Conservation (phyloP, 2,329 filamentous ascomycete species). For the Knoxdaviesia capensis region DNA sequence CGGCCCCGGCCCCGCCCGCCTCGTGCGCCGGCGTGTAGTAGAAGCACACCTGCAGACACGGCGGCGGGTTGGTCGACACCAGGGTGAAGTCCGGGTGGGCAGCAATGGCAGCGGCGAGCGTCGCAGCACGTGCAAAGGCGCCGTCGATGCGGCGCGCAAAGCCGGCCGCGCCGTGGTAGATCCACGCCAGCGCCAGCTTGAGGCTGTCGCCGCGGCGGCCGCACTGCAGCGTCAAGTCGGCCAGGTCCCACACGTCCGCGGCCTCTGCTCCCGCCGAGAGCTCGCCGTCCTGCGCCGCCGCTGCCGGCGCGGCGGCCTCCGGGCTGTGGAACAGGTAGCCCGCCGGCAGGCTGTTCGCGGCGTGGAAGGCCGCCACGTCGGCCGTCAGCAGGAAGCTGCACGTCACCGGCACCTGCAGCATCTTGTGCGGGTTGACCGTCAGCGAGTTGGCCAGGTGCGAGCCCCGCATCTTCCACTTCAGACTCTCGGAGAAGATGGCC, state of each 20-base stretch:
- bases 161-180: conserved; percentile 65
- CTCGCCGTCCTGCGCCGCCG: conserved; percentile 15
- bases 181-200: conserved; percentile 76
- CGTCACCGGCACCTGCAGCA: conserved; percentile 79
- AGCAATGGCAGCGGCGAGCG: conserved; percentile 43
- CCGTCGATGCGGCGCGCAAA: conserved; percentile 50
- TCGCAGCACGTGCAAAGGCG: conserved; percentile 50
- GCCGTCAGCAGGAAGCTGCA: conserved; percentile 73
- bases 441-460: conserved; percentile 59
- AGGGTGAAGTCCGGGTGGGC: conserved; percentile 41
- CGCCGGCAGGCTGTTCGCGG: conserved; percentile 68
- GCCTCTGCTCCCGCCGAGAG: conserved; percentile 12
- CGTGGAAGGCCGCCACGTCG: conserved; percentile 59
- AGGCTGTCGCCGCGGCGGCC: conserved; percentile 69
- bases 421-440: conserved; percentile 90
- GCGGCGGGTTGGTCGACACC: conserved; percentile 56
- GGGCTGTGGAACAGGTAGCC: conserved; percentile 64
- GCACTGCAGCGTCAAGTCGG: conserved; percentile 84
- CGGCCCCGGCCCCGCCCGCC: conserved; percentile 8
- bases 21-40: conserved; percentile 42
- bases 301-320: conserved; percentile 14
- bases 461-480: conserved; percentile 45
- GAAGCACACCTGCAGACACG: conserved; percentile 89
- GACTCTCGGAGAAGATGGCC: conserved; percentile 53
- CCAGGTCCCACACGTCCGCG: conserved; percentile 64